Conservation (phyloP, 352 stramenopile species). For the Globisporangium cystogenes region DNA sequence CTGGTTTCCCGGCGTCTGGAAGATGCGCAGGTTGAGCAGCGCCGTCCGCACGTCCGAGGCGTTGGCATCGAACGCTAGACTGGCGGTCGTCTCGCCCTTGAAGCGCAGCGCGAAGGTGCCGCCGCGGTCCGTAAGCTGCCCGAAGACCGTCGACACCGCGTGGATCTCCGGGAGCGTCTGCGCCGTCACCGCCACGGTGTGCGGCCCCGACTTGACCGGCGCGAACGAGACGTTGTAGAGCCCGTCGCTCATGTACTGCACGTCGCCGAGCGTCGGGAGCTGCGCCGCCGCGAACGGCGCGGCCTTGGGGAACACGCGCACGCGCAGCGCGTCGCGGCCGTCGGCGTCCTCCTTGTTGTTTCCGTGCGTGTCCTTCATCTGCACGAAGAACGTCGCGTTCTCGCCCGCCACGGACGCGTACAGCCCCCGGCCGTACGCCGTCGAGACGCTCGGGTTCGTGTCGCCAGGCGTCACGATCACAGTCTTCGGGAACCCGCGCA, state of each 20-base stretch:
- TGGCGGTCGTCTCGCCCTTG: constrained; percentile 45
- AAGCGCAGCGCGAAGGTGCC: constrained; percentile 83
- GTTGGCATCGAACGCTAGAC: constrained; percentile 80
- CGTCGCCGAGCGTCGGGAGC: constrained; percentile 23
- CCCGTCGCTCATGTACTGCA: constrained; percentile 63
- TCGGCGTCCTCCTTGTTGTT: constrained; percentile 61
- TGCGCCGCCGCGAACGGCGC: constrained; percentile 19
- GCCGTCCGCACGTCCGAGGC: constrained; percentile 56
- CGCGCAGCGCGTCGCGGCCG: constrained; percentile 22
- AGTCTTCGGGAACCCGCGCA: constrained; percentile 67
- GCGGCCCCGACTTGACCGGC: constrained; percentile 70
- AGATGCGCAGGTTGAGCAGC: constrained; percentile 51
- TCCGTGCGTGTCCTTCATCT: constrained; percentile 81
- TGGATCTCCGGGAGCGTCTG: constrained; percentile 80
- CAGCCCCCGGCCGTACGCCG: constrained; percentile 55
- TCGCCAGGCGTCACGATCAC: constrained; percentile 37
- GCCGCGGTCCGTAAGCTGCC: constrained; percentile 51
- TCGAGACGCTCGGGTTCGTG: constrained; percentile 72
- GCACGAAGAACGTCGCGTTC: constrained; percentile 54
- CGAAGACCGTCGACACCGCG: constrained; percentile 74
- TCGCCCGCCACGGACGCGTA: constrained; percentile 50
- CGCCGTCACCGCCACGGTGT: constrained; percentile 84
- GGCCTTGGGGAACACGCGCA: constrained; percentile 44
- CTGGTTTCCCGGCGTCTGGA: constrained; percentile 16
- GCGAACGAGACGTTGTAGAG: constrained; percentile 85